A percentile compares a stretch with the other conserved stretches of the same genome.
Evolutionary conservation across 192 early-diverging fungal genomes (phyloP).

Genomic region (Diversispora epigaea): DNA sequence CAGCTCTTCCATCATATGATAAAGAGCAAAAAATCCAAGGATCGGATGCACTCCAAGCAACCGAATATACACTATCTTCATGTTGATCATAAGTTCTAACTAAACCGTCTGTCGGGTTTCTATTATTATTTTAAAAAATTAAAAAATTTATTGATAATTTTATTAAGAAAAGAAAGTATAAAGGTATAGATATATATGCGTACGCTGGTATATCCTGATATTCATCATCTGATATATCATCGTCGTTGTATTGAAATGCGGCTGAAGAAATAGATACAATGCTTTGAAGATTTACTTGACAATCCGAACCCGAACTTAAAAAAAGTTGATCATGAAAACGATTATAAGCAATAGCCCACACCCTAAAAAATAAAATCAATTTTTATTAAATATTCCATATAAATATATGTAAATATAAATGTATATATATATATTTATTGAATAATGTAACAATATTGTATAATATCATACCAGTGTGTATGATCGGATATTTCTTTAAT

Average conservation of each 20-base stretch:
- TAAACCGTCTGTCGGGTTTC: constrained; percentile 72
- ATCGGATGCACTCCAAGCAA: constrained; percentile 86
- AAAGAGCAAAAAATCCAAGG: constrained; percentile 94
- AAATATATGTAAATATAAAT: background rate
- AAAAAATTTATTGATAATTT: background rate
- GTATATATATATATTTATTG: background rate
- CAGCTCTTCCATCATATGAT: constrained; percentile 91
- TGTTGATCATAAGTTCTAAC: constrained; percentile 89
- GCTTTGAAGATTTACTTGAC: constrained; percentile 83
- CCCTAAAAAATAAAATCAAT: constrained; percentile 49
- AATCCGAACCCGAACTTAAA: constrained; percentile 82
- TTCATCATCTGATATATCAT: constrained; percentile 35
- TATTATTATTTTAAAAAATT: constrained; percentile 30
- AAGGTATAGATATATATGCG: background rate
- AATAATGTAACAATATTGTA: no score
- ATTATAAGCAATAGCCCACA: constrained; percentile 84
- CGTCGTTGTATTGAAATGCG: constrained; percentile 44
- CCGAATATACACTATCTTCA: constrained; percentile 91
- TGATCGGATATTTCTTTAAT: constrained; percentile 76
- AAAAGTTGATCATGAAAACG: constrained; percentile 90
- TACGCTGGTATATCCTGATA: constrained; percentile 34
- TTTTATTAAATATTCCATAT: background rate
- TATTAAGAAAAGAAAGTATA: background rate
- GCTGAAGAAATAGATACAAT: constrained; percentile 85
- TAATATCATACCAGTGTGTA: constrained; percentile 71